A percentile compares a stretch with the other conserved stretches of the same genome.
Evolutionary conservation across 2,329 filamentous ascomycete genomes (phyloP).

Genomic region (Aspergillus terreus): DNA sequence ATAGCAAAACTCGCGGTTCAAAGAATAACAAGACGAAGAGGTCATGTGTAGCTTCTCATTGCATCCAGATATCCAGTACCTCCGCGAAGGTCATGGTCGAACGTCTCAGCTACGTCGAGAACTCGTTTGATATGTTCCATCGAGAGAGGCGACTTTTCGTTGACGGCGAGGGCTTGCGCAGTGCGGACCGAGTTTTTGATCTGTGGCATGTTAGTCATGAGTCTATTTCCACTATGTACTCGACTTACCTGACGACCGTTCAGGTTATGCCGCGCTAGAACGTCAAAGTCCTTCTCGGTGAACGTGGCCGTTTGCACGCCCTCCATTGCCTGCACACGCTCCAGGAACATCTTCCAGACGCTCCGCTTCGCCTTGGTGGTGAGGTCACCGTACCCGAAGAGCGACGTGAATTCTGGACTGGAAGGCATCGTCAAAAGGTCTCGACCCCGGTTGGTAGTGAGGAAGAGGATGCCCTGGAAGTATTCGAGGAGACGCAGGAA

Average conservation of each 20-base stretch:
- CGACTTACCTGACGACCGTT: conserved; percentile 62
- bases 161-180: conserved; percentile 76
- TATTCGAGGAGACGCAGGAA: conserved; percentile 86
- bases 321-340: conserved; percentile 64
- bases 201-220: conserved; percentile 39
- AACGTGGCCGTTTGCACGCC: conserved; percentile 48
- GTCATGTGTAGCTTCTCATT: conserved; percentile 68
- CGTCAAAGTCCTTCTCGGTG: conserved; percentile 62
- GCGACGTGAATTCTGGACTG: conserved; percentile 84
- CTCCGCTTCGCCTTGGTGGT: conserved; percentile 67
- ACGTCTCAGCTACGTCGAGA: conserved; percentile 77
- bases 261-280: conserved; percentile 64
- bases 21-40: background rate
- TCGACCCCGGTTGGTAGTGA: conserved; percentile 81
- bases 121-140: conserved; percentile 80
- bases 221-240: background rate
- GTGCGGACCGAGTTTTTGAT: conserved; percentile 88
- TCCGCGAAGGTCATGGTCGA: conserved; percentile 78
- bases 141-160: conserved; percentile 65
- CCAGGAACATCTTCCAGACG: conserved; percentile 82
- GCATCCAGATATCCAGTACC: conserved; percentile 76
- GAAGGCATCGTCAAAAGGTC: conserved; percentile 90
- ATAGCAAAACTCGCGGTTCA: background rate
- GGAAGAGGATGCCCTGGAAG: conserved; percentile 84
- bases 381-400: conserved; percentile 71